Evolutionary conservation across 2,329 filamentous ascomycete species (phyloP).

Genomic region (Hirsutella thompsonii): DNA sequence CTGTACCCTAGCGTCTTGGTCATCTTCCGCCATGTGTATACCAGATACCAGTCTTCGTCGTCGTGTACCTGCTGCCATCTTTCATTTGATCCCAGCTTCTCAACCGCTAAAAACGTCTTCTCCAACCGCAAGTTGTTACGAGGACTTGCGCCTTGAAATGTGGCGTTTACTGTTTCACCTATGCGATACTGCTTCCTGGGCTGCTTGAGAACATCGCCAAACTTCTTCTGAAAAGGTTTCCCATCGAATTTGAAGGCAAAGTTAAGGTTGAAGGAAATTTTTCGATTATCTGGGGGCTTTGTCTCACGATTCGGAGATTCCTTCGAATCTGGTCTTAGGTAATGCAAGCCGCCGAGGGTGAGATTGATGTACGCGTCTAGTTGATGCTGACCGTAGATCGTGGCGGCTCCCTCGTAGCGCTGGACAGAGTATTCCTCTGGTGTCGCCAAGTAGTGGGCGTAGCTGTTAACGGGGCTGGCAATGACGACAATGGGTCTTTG

Average conservation of each 20-base stretch:
- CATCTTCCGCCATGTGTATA: conserved; percentile 68
- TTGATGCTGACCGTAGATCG: conserved; percentile 72
- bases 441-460: conserved; percentile 71
- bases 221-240: conserved; percentile 49
- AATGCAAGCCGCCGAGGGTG: conserved; percentile 46
- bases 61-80: conserved; percentile 55
- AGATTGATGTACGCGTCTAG: conserved; percentile 81
- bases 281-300: conserved; percentile 56
- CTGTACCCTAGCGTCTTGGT: conserved; percentile 59
- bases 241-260: conserved; percentile 66
- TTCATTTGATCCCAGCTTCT: conserved; percentile 35
- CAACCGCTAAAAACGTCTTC: conserved; percentile 64
- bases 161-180: conserved; percentile 50
- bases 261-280: conserved; percentile 66
- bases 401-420: conserved; percentile 90
- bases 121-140: conserved; percentile 76
- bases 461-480: conserved; percentile 81
- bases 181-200: conserved; percentile 38
- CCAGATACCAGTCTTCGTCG: conserved; percentile 75
- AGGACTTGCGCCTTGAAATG: conserved; percentile 79
- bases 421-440: conserved; percentile 73
- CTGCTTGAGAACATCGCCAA: conserved; percentile 53
- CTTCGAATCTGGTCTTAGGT: conserved; percentile 23
- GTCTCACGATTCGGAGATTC: conserved; percentile 32
- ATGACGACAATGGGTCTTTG: conserved; percentile 60